Evolutionary conservation across 1,139 yeast genomes (phyloP).

Genomic region (Blastobotrys illinoisensis): DNA sequence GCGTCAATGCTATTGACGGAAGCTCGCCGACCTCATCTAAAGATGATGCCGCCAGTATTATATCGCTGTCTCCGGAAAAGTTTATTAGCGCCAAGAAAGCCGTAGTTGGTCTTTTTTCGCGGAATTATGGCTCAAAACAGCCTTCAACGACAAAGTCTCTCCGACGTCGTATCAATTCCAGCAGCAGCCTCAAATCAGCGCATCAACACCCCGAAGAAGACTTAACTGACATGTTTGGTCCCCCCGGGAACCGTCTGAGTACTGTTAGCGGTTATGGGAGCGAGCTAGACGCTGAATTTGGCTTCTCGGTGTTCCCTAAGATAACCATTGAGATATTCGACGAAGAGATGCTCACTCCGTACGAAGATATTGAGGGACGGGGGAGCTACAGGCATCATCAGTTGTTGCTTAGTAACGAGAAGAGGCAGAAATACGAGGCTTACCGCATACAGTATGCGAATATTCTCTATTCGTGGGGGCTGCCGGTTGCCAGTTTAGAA

Average conservation of each 20-base stretch:
- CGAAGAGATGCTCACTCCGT: conserved; percentile 48
- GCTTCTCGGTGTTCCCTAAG: conserved; percentile 15
- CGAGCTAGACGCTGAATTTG: neutral
- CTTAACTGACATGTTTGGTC: neutral
- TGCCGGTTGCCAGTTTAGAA: conserved; percentile 70
- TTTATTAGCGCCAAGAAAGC: conserved; percentile 20
- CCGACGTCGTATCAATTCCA: neutral
- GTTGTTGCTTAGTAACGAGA: conserved; percentile 42
- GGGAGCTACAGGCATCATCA: neutral
- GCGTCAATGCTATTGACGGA: conserved; percentile 1
- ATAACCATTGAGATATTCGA: conserved; percentile 48
- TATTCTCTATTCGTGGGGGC: conserved; percentile 77
- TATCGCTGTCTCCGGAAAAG: conserved; percentile 25
- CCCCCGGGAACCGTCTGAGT: neutral
- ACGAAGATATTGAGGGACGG: conserved; percentile 1
- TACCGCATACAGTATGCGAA: conserved; percentile 75
- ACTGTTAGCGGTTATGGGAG: neutral
- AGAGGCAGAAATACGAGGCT: conserved; percentile 40
- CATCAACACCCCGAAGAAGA: neutral
- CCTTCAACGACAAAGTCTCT: neutral
- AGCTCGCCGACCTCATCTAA: conserved; percentile 14
- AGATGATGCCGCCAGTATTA: conserved; percentile 17
- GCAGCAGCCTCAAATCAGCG: neutral
- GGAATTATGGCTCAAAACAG: conserved; percentile 3
- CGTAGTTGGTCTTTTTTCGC: conserved; percentile 28